Conservation (phyloP, 306 rosid species). For the Potentilla sterilis region DNA sequence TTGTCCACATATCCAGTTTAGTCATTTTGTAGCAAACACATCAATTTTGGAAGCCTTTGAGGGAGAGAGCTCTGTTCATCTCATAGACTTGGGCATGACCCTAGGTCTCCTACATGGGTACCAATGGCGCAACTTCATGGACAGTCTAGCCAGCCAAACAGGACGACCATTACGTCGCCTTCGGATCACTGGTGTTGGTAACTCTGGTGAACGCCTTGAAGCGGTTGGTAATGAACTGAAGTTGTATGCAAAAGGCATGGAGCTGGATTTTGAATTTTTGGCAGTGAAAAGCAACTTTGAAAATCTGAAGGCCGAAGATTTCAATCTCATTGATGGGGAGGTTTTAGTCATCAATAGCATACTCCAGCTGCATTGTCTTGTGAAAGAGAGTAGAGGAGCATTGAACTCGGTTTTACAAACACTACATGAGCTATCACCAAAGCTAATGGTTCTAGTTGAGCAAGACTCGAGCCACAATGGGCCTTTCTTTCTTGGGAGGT, state of each 20-base stretch:
- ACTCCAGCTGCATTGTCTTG: constrained; percentile 19
- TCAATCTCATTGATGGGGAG: constrained; percentile 16
- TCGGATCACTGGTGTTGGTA: constrained; percentile 15
- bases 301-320: constrained; percentile 7
- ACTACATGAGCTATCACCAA: constrained; percentile 15
- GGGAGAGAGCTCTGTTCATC: constrained; percentile 20
- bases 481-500: constrained; percentile 27
- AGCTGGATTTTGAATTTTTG: background rate
- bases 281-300: constrained; percentile 15
- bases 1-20: constrained; percentile 16
- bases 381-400: constrained; percentile 24
- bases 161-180: constrained; percentile 10
- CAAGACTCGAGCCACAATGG: constrained; percentile 26
- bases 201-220: constrained; percentile 5
- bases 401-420: constrained; percentile 17
- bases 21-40: constrained; percentile 19
- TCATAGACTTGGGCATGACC: constrained; percentile 26
- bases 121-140: constrained; percentile 17
- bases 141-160: constrained; percentile 8
- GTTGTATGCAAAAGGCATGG: constrained; percentile 1
- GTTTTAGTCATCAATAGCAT: constrained; percentile 15
- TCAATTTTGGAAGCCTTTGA: constrained; percentile 28
- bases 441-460: constrained; percentile 23
- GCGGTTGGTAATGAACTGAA: constrained; percentile 6
- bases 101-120: constrained; percentile 16